Evolutionary conservation across 305 asterid species (phyloP).

Genomic region (Caryopteris hybrid): DNA sequence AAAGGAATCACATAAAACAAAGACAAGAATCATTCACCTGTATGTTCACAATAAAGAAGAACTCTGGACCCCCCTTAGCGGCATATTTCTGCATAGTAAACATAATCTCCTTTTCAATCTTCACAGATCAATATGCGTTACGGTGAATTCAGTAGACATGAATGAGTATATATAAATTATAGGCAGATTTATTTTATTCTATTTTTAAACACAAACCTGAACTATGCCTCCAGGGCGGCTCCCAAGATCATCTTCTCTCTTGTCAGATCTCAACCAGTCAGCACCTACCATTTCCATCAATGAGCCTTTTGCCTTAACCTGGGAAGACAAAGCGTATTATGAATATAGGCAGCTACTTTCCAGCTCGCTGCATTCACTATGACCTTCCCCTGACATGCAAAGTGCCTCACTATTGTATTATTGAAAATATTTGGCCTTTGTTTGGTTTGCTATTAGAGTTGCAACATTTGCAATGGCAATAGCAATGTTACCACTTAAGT

Average conservation of each 20-base stretch:
- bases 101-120: conserved; percentile 14
- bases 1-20: not conserved
- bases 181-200: conserved; percentile 1
- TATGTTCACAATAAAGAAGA: conserved; percentile 81
- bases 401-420: not conserved
- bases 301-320: conserved; percentile 89
- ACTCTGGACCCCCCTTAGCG: conserved; percentile 81
- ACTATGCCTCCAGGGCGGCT: conserved; percentile 91
- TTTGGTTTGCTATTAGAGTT: conserved; percentile 1
- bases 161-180: not conserved
- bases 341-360: not conserved
- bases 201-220: conserved; percentile 64
- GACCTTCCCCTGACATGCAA: not conserved
- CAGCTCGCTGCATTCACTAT: not conserved
- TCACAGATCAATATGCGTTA: conserved; percentile 16
- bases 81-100: conserved; percentile 73
- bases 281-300: conserved; percentile 99
- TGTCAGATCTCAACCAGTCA: conserved; percentile 96
- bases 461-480: conserved; percentile 1
- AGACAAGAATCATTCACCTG: conserved; percentile 44
- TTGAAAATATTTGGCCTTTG: not conserved
- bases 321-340: conserved; percentile 21
- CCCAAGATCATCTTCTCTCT: conserved; percentile 97
- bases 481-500: conserved; percentile 1
- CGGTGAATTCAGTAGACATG: conserved; percentile 7